phyloP scores from a whole-genome alignment of 1,139 yeast species.

The Suhomyces yuchorum region DNA sequence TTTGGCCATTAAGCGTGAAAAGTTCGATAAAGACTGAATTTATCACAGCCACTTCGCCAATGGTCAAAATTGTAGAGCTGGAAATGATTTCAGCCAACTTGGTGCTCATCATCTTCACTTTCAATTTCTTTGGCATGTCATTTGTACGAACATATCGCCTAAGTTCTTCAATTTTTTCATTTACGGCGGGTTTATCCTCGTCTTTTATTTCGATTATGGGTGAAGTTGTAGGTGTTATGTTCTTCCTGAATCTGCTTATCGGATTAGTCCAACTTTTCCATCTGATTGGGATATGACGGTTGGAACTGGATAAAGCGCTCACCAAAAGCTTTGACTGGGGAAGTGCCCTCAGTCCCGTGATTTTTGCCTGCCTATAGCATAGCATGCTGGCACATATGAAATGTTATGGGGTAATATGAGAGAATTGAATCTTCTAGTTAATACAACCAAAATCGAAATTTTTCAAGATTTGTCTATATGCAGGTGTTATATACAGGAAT shows the following conservation, averaged over 20 bases:
- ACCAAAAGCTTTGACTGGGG: not conserved
- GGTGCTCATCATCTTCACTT: slow-evolving; percentile 23
- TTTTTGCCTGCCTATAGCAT: not conserved
- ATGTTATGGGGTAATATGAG: not conserved
- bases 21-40: slow-evolving; percentile 26
- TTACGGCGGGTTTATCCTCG: not conserved
- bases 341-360: slow-evolving; percentile 2
- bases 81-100: slow-evolving; percentile 25
- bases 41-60: slow-evolving; percentile 20
- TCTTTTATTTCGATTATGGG: slow-evolving; percentile 2
- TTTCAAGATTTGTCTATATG: slow-evolving; percentile 7
- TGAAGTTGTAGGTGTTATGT: not conserved
- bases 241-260: slow-evolving; percentile 21
- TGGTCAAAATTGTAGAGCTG: slow-evolving; percentile 9
- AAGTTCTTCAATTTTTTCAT: slow-evolving; percentile 14
- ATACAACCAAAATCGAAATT: not conserved
- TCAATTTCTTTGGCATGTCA: slow-evolving; percentile 28
- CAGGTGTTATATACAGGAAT: slow-evolving; percentile 6
- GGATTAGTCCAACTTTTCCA: slow-evolving; percentile 24
- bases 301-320: not conserved
- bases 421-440: not conserved
- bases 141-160: slow-evolving; percentile 31
- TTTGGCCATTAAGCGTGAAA: slow-evolving; percentile 18
- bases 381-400: slow-evolving; percentile 4
- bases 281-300: not conserved